Evolutionary conservation across 139 green algal genomes (phyloP).

Genomic region (Eudorina sp.): DNA sequence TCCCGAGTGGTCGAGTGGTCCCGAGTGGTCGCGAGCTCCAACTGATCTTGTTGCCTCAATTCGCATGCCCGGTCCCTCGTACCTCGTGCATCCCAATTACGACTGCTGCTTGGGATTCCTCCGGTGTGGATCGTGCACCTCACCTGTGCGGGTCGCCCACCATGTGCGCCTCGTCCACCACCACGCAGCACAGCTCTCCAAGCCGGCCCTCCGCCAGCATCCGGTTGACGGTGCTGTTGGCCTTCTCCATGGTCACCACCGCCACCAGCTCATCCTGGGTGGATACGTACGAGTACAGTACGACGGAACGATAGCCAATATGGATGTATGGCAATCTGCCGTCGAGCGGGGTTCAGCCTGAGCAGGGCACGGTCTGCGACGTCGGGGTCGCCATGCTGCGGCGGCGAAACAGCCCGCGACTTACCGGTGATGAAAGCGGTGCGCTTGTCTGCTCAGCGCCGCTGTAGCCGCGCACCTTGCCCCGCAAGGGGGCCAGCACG

Average conservation of each 20-base stretch:
- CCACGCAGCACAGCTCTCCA: constrained; percentile 79
- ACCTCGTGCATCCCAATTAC: too few species aligned
- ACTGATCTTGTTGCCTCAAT: too few species aligned
- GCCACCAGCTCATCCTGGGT: constrained; percentile 61
- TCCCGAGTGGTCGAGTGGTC: too few species aligned
- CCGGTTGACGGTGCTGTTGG: constrained; percentile 78
- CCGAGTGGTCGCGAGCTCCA: too few species aligned
- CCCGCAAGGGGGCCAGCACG: constrained; percentile 58
- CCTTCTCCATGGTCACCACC: constrained; percentile 89
- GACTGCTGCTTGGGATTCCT: too few species aligned
- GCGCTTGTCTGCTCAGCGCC: constrained; percentile 43
- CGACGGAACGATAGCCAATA: background rate
- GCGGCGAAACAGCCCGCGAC: background rate
- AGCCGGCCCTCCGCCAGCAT: constrained; percentile 66
- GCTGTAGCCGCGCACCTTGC: constrained; percentile 67
- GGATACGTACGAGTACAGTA: background rate
- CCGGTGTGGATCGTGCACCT: too few species aligned
- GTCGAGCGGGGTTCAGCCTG: too few species aligned
- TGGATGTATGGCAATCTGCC: too few species aligned
- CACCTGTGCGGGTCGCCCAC: constrained; percentile 75
- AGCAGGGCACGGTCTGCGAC: too few species aligned
- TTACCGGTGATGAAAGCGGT: constrained; percentile 46
- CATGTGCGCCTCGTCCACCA: constrained; percentile 94
- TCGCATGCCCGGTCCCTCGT: too few species aligned
- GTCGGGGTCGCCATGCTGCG: too few species aligned